These are phyloP conservation scores for Apophysomyces variabilis DNA, from an alignment of 371 early-diverging fungal genomes.

Conservation along the genomic window DNA sequence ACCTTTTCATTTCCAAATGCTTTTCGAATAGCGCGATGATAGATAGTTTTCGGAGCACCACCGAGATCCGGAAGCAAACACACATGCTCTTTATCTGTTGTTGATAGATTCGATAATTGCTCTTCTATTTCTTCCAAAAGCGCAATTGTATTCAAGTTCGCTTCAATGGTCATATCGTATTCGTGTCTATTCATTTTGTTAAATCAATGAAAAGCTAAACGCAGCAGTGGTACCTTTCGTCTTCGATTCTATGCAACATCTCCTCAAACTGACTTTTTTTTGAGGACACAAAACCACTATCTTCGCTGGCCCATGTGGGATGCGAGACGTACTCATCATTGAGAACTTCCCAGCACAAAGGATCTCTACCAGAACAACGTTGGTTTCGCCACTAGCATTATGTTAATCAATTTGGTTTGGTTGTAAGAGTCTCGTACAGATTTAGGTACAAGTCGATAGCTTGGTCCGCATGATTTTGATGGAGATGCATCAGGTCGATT, in stretches of 20 bases:
- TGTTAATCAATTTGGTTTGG: constrained; percentile 17
- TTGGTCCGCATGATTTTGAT: constrained; percentile 28
- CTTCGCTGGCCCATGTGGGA: constrained; percentile 96
- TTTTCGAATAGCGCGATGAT: constrained; percentile 85
- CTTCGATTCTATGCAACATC: constrained; percentile 93
- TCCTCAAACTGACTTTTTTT: constrained; percentile 97
- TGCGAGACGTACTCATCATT: constrained; percentile 96
- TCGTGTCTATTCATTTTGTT: constrained; percentile 69
- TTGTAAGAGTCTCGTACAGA: constrained; percentile 43
- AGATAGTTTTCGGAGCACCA: constrained; percentile 82
- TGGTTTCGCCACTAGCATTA: constrained; percentile 48
- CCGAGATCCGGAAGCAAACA: constrained; percentile 80
- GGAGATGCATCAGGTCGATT: constrained; percentile 14
- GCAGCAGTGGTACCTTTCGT: constrained; percentile 72
- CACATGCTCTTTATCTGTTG: constrained; percentile 76
- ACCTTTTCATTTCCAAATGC: constrained; percentile 88
- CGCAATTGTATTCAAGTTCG: constrained; percentile 87
- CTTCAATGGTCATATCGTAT: constrained; percentile 95
- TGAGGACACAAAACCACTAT: constrained; percentile 88
- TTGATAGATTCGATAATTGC: constrained; percentile 70
- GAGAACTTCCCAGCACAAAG: constrained; percentile 88
- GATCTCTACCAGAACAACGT: constrained; percentile 87
- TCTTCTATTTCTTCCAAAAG: constrained; percentile 86
- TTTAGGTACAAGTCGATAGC: constrained; percentile 64
- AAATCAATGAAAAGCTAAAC: background rate